Evolutionary conservation across 1,284 basidiomycete genomes (phyloP).

Genomic region (Athelia psychrophila): DNA sequence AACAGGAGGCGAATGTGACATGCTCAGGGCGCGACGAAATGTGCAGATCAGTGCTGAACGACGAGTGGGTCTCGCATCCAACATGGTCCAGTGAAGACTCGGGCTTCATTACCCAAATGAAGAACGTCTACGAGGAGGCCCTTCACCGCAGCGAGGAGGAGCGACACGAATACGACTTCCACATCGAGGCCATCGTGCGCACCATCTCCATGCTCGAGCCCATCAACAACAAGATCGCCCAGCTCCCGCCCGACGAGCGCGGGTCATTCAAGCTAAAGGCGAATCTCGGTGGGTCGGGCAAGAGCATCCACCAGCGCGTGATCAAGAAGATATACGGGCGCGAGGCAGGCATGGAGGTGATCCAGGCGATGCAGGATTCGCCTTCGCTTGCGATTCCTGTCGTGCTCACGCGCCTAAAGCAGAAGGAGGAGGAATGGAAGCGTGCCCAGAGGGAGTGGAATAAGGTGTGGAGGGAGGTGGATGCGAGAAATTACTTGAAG

Average conservation of each 20-base stretch:
- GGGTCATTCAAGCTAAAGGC: slow-evolving; percentile 86
- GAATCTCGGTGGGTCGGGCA: slow-evolving; percentile 86
- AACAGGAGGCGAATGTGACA: slow-evolving; percentile 79
- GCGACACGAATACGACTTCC: slow-evolving; percentile 98
- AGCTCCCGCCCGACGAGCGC: slow-evolving; percentile 82
- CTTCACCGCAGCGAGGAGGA: slow-evolving; percentile 98
- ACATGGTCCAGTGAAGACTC: slow-evolving; percentile 94
- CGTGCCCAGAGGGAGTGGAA: slow-evolving; percentile 99
- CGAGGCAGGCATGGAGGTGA: slow-evolving; percentile 85
- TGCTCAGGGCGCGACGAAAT: slow-evolving; percentile 97
- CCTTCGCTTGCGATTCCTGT: slow-evolving; percentile 92
- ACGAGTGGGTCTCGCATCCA: slow-evolving; percentile 96
- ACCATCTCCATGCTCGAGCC: slow-evolving; percentile 94
- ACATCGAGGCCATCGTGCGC: slow-evolving; percentile 95
- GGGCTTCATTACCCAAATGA: slow-evolving; percentile 88
- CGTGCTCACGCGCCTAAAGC: slow-evolving; percentile 88
- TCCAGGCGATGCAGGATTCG: slow-evolving; percentile 91
- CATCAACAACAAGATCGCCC: slow-evolving; percentile 85
- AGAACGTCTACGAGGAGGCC: slow-evolving; percentile 96
- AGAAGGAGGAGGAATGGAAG: slow-evolving; percentile 99
- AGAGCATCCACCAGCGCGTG: slow-evolving; percentile 91
- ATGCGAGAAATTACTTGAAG: slow-evolving; percentile 91
- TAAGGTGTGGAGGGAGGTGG: slow-evolving; percentile 97
- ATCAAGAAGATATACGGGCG: slow-evolving; percentile 97
- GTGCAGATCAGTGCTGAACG: slow-evolving; percentile 95